Percentiles rank a stretch among this genome's conserved stretches.
phyloP scores from a whole-genome alignment of 1,284 basidiomycete genomes.

The Pseudozyma hubeiensis region DNA sequence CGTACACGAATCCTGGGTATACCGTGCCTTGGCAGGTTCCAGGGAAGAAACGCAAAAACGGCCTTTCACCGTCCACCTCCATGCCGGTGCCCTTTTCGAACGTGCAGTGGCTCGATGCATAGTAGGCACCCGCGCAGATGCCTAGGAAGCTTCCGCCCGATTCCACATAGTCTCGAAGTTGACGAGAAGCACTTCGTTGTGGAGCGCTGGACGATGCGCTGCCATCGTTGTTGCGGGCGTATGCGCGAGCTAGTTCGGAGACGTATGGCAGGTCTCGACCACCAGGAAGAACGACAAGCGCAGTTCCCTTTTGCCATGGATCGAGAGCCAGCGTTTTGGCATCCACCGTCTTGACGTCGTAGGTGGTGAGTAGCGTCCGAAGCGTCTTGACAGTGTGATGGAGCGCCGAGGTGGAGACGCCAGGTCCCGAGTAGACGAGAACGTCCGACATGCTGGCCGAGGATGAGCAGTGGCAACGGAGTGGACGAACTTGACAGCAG shows the following conservation, averaged over 20 bases:
- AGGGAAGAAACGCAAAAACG: conserved; percentile 74
- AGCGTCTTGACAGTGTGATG: conserved; percentile 59
- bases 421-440: conserved; percentile 60
- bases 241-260: conserved; percentile 29
- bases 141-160: conserved; percentile 77
- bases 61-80: conserved; percentile 72
- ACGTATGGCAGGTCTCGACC: conserved; percentile 62
- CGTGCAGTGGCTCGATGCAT: conserved; percentile 70
- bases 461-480: not conserved
- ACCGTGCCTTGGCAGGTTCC: conserved; percentile 73
- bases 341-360: conserved; percentile 59
- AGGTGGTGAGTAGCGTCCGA: conserved; percentile 45
- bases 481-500: not conserved
- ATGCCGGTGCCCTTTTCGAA: conserved; percentile 72
- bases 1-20: conserved; percentile 74
- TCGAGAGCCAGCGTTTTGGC: conserved; percentile 53
- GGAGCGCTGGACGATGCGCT: conserved; percentile 2
- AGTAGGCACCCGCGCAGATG: conserved; percentile 76
- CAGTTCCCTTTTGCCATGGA: conserved; percentile 54
- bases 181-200: conserved; percentile 18
- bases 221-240: conserved; percentile 17
- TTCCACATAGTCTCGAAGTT: conserved; percentile 76
- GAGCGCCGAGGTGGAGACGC: conserved; percentile 60
- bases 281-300: conserved; percentile 59
- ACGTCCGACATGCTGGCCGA: conserved; percentile 57